Percentiles rank a stretch among this genome's conserved stretches.
Evolutionary conservation across 208 protist species (phyloP).

Genomic region (Balamuthia mandrillaris): DNA sequence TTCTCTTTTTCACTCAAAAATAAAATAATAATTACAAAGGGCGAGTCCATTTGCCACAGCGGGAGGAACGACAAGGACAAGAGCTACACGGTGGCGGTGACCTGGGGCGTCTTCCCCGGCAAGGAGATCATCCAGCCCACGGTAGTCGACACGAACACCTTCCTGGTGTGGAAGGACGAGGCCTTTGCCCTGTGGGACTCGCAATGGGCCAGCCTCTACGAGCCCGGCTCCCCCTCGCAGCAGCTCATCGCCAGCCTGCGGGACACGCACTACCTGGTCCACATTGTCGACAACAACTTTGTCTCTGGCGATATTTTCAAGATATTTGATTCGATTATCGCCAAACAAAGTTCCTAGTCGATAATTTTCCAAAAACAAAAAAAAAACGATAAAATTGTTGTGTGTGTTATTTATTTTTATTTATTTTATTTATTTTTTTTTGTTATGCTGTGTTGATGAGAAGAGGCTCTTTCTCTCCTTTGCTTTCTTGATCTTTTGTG

Average conservation of each 20-base stretch:
- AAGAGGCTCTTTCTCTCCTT: neutral
- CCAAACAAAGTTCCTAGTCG: neutral
- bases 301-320: constrained; percentile 66
- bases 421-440: no score
- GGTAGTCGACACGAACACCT: constrained; percentile 69
- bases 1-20: no score
- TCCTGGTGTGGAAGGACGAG: constrained; percentile 71
- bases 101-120: constrained; percentile 79
- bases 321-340: constrained; percentile 36
- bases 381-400: neutral
- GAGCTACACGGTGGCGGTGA: constrained; percentile 66
- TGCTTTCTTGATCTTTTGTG: neutral
- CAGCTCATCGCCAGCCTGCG: constrained; percentile 45
- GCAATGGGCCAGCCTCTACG: constrained; percentile 64
- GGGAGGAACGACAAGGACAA: constrained; percentile 3
- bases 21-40: no score
- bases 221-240: neutral
- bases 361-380: neutral
- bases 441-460: no score
- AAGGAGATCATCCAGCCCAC: constrained; percentile 79
- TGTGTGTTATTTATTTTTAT: neutral
- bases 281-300: constrained; percentile 77
- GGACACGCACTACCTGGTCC: constrained; percentile 69
- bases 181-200: constrained; percentile 71
- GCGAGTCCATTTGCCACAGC: constrained; percentile 46